phyloP scores from a whole-genome alignment of 495 filamentous ascomycete species.

The Penicilliopsis zonata region DNA sequence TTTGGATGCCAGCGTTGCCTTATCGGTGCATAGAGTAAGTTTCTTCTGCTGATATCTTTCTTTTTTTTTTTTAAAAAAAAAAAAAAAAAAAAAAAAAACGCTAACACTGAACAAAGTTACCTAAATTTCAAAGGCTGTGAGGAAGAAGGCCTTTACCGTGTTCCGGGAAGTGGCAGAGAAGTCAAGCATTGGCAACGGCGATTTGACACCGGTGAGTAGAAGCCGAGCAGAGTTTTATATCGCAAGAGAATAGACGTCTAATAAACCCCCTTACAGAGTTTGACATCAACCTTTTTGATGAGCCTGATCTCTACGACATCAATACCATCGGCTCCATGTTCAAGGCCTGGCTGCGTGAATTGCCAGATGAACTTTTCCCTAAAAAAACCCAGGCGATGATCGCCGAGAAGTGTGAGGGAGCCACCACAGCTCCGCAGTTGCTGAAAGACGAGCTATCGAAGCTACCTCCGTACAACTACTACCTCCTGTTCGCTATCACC shows the following conservation, averaged over 20 bases:
- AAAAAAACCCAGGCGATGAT: constrained; percentile 66
- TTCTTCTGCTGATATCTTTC: constrained; percentile 1
- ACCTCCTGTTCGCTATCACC: constrained; percentile 89
- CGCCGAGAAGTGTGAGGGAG: constrained; percentile 57
- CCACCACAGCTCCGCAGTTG: constrained; percentile 63
- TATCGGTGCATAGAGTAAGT: constrained; percentile 79
- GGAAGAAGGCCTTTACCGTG: constrained; percentile 79
- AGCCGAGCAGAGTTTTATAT: background rate
- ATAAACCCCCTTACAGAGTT: constrained; percentile 37
- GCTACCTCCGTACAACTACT: constrained; percentile 86
- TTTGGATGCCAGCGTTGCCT: constrained; percentile 91
- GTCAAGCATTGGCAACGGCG: constrained; percentile 79
- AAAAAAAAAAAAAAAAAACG: no score
- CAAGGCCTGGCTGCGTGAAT: constrained; percentile 84
- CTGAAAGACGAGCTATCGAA: constrained; percentile 84
- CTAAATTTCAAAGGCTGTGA: constrained; percentile 84
- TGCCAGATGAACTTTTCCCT: constrained; percentile 85
- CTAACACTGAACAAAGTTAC: constrained; percentile 39
- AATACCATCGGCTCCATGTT: constrained; percentile 89
- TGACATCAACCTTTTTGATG: constrained; percentile 77
- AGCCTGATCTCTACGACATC: constrained; percentile 78
- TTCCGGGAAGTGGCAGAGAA: constrained; percentile 71
- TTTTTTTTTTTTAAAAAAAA: no score
- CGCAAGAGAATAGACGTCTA: background rate
- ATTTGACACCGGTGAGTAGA: constrained; percentile 60